Conservation (phyloP, 2,329 filamentous ascomycete species). For the Monilinia fructigena region DNA sequence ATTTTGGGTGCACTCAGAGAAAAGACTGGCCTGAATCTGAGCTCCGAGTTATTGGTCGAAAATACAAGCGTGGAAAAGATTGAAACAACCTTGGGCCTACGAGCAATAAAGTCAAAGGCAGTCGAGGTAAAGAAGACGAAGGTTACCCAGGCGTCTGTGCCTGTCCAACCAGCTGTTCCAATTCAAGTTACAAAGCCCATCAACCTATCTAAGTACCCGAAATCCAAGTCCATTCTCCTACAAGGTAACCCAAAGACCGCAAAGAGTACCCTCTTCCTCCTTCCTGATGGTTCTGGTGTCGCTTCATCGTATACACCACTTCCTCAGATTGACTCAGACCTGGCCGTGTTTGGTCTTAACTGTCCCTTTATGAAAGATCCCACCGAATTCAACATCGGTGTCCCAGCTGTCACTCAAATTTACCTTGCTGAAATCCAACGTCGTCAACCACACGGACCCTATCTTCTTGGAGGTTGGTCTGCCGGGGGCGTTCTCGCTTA, state of each 20-base stretch:
- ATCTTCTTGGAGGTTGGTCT: conserved; percentile 69
- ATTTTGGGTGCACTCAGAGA: conserved; percentile 21
- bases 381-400: conserved; percentile 61
- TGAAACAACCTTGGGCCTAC: conserved; percentile 29
- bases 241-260: conserved; percentile 51
- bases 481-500: conserved; percentile 72
- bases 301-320: conserved; percentile 34
- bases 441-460: conserved; percentile 66
- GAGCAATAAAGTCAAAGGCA: conserved; percentile 21
- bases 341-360: conserved; percentile 59
- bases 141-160: not conserved
- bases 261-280: conserved; percentile 45
- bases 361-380: conserved; percentile 70
- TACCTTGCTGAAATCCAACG: conserved; percentile 68
- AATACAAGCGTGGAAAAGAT: conserved; percentile 33
- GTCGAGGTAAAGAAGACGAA: conserved; percentile 13
- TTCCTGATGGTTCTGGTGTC: conserved; percentile 50
- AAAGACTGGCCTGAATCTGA: conserved; percentile 38
- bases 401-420: conserved; percentile 61
- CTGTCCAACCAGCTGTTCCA: conserved; percentile 2
- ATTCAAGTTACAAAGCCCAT: conserved; percentile 12
- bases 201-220: conserved; percentile 23
- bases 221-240: conserved; percentile 41
- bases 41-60: conserved; percentile 41
- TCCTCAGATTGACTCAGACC: conserved; percentile 42